Percentiles rank a stretch among this genome's conserved stretches.
phyloP scores from a whole-genome alignment of 768 basidiomycete genomes.

The Amanita molliuscula region DNA sequence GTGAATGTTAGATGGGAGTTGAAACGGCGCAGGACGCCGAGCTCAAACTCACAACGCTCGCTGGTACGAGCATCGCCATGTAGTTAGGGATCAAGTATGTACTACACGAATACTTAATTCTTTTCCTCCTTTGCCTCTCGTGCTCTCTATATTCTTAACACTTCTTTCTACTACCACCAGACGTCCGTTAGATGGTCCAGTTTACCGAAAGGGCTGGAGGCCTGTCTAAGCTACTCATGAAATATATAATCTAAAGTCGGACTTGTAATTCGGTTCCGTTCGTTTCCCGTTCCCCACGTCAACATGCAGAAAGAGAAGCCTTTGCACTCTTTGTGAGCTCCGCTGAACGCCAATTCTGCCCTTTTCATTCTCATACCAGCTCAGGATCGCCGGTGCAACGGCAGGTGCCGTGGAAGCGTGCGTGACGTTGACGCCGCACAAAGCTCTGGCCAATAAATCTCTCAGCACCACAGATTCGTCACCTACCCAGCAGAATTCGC shows the following conservation, averaged over 20 bases:
- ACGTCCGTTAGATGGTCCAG: no score
- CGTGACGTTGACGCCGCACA: constrained; percentile 16
- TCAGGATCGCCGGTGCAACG: constrained; percentile 72
- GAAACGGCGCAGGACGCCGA: no score
- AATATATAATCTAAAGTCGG: neutral
- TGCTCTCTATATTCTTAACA: no score
- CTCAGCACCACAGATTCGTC: constrained; percentile 41
- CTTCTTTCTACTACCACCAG: no score
- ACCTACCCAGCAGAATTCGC: constrained; percentile 90
- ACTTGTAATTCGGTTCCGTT: neutral
- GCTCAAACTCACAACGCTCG: no score
- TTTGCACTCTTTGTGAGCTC: constrained; percentile 58
- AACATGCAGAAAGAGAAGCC: constrained; percentile 58
- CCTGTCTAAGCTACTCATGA: no score
- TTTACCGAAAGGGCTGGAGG: no score
- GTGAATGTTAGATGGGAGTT: no score
- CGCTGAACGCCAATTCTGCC: neutral
- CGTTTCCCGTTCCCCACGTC: neutral
- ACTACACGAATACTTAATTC: no score
- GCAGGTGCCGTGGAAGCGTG: constrained; percentile 93
- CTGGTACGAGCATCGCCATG: no score
- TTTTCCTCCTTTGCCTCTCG: no score
- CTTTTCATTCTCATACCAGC: neutral
- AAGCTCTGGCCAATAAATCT: neutral
- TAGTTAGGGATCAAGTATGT: no score